Evolutionary conservation across 106 monocot species (phyloP).

Genomic region (Chionographis japonica): DNA sequence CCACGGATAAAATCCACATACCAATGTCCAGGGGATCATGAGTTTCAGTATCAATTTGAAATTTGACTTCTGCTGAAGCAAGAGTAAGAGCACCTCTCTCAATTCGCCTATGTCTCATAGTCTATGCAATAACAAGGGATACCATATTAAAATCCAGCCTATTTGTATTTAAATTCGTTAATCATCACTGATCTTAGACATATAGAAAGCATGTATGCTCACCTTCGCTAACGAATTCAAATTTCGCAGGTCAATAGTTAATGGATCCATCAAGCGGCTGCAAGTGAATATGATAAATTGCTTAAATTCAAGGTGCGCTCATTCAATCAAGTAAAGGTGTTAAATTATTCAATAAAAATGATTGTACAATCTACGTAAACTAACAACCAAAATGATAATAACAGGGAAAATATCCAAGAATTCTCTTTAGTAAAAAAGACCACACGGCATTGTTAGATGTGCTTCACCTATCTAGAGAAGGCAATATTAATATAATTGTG

Average conservation of each 20-base stretch:
- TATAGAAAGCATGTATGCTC: constrained; percentile 5
- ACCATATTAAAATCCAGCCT: no score
- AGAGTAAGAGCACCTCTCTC: constrained; percentile 98
- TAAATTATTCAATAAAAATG: no score
- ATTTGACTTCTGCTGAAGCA: constrained; percentile 99
- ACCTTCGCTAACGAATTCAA: constrained; percentile 97
- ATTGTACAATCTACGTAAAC: no score
- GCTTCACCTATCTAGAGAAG: no score
- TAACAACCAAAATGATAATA: not conserved
- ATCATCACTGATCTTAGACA: no score
- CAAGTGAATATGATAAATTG: constrained; percentile 11
- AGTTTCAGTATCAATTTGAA: constrained; percentile 98
- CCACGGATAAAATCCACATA: constrained; percentile 18
- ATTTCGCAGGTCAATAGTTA: constrained; percentile 88
- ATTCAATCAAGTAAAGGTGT: no score
- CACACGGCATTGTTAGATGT: no score
- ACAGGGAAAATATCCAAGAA: no score
- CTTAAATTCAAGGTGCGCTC: no score
- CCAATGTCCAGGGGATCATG: constrained; percentile 99
- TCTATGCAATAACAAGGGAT: constrained; percentile 26
- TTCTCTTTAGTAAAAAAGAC: no score
- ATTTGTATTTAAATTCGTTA: no score
- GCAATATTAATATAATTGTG: not conserved
- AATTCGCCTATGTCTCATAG: constrained; percentile 80
- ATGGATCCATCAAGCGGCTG: constrained; percentile 91